Evolutionary conservation across 345 rosid genomes (phyloP), one percentile per base, ranked within the genome.

Genomic region (Gynandropsis gynandra): DNA sequence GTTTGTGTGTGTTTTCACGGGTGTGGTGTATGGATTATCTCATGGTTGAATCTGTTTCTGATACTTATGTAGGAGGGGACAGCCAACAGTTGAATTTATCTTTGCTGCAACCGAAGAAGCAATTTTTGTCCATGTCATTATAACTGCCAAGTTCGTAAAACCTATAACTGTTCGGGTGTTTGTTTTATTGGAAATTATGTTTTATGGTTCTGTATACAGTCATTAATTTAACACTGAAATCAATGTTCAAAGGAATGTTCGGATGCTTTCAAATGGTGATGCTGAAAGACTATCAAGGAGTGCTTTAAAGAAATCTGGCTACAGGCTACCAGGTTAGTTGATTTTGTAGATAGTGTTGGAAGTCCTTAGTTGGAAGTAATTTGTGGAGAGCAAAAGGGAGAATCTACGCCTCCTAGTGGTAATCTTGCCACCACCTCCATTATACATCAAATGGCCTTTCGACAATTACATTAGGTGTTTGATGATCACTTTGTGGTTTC

Each of bases 51-150:
- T 45, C 50, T 59, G n/a, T 45, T 10, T 39, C 14, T 59, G 36
- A 37, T 52, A 16, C 37, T 68, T 69, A 56, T 74, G 69, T 80
- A 92, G 99, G 88, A 85, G 81, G 76, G 95, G 95, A 46, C 94
- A 73, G 44, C 95, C 86, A 41, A 76, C 84, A 5, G 67, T 83
- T 58, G 98, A 92, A 73, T 85, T 92, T 72, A 67, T 87, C 60
- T 92, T 92, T 78, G 76, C 98, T 73, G 97, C 98, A 29, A 80
- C 94, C 12, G 89, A 83, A 65, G 98, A 92, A 73, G 84, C 97
- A 9, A 76, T 92, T 58, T 85, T 79, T 73, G 88, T 83, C 54
- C 98, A 88, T 74, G 94, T 71, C 50, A 65, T 85, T 59, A 70
- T 88, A 58, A 82, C 94, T 32, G 89, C 98, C 72, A 92, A 88